Conservation (phyloP, 768 basidiomycete species). For the Hypholoma fasciculare region DNA sequence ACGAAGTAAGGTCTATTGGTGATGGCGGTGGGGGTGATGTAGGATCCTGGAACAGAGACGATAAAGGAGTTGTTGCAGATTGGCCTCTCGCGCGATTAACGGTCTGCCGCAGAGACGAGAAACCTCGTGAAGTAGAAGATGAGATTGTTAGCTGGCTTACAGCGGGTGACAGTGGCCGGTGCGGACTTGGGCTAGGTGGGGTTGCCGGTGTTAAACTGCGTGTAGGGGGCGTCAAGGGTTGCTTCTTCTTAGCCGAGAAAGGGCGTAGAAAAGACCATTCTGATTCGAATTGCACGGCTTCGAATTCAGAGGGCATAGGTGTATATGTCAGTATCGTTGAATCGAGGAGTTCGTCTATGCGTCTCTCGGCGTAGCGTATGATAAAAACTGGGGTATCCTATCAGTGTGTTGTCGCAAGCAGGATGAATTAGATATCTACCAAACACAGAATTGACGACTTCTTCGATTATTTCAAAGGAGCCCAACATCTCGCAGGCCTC, state of each 20-base stretch:
- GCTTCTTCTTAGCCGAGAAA: conserved; percentile 65
- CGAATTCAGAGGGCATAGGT: conserved; percentile 75
- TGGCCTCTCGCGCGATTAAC: conserved; percentile 53
- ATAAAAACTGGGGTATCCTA: conserved; percentile 71
- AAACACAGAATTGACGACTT: conserved; percentile 92
- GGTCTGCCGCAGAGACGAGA: conserved; percentile 70
- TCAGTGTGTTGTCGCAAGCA: background rate
- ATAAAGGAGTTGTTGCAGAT: conserved; percentile 45
- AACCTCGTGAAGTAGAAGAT: conserved; percentile 49
- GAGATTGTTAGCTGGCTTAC: conserved; percentile 40
- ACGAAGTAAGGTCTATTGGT: conserved; percentile 63
- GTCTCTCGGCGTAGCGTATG: conserved; percentile 87
- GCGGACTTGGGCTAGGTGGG: conserved; percentile 50
- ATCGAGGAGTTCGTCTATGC: conserved; percentile 87
- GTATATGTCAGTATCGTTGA: conserved; percentile 80
- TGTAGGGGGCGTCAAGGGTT: conserved; percentile 28
- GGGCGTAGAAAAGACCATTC: conserved; percentile 93
- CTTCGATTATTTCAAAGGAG: conserved; percentile 84
- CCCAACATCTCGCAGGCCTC: conserved; percentile 82
- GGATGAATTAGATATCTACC: conserved; percentile 47
- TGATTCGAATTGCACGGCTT: conserved; percentile 88
- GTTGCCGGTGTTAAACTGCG: conserved; percentile 40
- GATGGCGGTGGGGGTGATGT: conserved; percentile 37
- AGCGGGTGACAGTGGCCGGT: conserved; percentile 55
- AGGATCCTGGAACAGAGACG: conserved; percentile 47